These are phyloP conservation scores for Sechiopsis laciniata DNA, from an alignment of 306 rosid species.

Conservation along the genomic window DNA sequence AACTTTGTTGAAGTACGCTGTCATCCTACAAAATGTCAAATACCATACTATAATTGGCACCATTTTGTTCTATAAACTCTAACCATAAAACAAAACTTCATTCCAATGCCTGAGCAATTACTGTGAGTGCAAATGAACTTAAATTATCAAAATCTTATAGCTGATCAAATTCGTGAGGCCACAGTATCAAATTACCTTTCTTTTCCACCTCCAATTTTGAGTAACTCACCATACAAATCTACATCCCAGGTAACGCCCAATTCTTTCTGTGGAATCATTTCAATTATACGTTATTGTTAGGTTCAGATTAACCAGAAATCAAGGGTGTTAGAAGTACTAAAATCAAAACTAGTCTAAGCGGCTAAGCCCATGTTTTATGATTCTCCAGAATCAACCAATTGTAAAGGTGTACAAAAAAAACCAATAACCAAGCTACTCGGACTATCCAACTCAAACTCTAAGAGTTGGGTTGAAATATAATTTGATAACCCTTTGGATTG, in stretches of 20 bases:
- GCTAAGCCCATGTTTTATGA: background rate
- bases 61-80: background rate
- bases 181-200: constrained; percentile 50
- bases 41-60: background rate
- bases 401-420: too few relatives aligned
- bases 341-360: constrained; percentile 1
- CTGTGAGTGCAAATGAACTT: background rate
- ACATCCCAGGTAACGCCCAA: constrained; percentile 92
- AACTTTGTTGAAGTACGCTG: constrained; percentile 78
- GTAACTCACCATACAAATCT: constrained; percentile 86
- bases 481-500: too few relatives aligned
- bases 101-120: background rate
- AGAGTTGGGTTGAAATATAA: too few relatives aligned
- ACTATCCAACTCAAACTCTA: too few relatives aligned
- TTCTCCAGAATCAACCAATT: background rate
- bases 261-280: constrained; percentile 50
- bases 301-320: background rate
- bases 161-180: constrained; percentile 2
- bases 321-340: background rate
- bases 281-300: constrained; percentile 2
- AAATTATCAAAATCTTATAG: background rate
- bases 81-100: background rate
- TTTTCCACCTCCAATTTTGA: constrained; percentile 98
- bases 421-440: too few relatives aligned
- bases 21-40: constrained; percentile 53